These are phyloP conservation scores for Epicoccum sorghinum DNA, from an alignment of 2,329 filamentous ascomycete species.

Conservation along the genomic window DNA sequence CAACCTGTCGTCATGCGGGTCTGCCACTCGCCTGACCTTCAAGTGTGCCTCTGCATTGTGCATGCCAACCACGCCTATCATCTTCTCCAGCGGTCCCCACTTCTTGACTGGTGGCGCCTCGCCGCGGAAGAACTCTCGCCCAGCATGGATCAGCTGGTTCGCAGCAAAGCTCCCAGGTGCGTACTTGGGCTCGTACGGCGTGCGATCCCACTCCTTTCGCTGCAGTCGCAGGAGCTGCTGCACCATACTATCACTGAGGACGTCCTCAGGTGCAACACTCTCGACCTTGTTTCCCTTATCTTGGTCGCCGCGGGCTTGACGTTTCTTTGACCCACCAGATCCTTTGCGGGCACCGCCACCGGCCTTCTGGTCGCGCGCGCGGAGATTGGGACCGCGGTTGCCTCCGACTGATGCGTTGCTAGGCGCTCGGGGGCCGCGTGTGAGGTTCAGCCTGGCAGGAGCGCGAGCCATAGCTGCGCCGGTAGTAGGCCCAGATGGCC, in stretches of 20 bases:
- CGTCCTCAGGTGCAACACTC: slow-evolving; percentile 21
- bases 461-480: slow-evolving; percentile 40
- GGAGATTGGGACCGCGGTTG: slow-evolving; percentile 34
- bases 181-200: slow-evolving; percentile 45
- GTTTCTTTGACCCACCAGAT: slow-evolving; percentile 28
- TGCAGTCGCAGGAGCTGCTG: slow-evolving; percentile 43
- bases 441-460: slow-evolving; percentile 33
- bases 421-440: slow-evolving; percentile 1
- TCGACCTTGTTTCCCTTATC: slow-evolving; percentile 5
- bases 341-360: slow-evolving; percentile 15
- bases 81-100: slow-evolving; percentile 37
- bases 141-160: slow-evolving; percentile 38
- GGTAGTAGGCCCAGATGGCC: slow-evolving; percentile 17
- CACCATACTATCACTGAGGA: slow-evolving; percentile 38
- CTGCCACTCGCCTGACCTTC: slow-evolving; percentile 31
- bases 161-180: slow-evolving; percentile 40
- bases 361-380: slow-evolving; percentile 25
- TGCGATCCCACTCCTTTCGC: slow-evolving; percentile 44
- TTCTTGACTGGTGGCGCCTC: slow-evolving; percentile 39
- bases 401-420: slow-evolving; percentile 16
- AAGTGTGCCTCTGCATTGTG: slow-evolving; percentile 37
- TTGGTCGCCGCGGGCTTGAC: slow-evolving; percentile 10
- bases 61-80: slow-evolving; percentile 42
- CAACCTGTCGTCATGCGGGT: slow-evolving; percentile 29
- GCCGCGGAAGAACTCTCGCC: slow-evolving; percentile 41